A percentile compares a stretch with the other conserved stretches of the same genome.
phyloP scores from a whole-genome alignment of 768 basidiomycete genomes.

The Mycena capillaripes region DNA sequence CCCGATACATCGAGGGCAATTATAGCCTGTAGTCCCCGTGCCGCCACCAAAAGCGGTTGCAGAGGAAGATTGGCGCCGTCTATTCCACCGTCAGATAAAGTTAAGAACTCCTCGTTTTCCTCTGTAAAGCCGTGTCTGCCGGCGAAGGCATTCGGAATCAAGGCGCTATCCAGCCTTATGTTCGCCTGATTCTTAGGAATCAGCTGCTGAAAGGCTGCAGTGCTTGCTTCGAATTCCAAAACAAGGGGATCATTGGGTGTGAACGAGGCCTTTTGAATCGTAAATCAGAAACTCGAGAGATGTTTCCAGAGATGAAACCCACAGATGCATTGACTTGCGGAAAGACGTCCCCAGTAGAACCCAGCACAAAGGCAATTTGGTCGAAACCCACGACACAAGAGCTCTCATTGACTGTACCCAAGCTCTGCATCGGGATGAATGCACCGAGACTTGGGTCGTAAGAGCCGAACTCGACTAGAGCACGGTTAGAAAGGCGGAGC shows the following conservation, averaged over 20 bases:
- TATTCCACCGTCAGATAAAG: constrained; percentile 57
- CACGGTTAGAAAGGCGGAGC: background rate
- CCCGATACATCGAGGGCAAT: constrained; percentile 62
- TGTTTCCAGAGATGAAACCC: background rate
- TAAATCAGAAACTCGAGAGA: background rate
- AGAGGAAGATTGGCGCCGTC: constrained; percentile 60
- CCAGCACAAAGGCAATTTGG: constrained; percentile 53
- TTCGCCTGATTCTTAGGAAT: constrained; percentile 39
- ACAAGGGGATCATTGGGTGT: constrained; percentile 8
- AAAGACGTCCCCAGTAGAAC: constrained; percentile 55
- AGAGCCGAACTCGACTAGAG: constrained; percentile 54
- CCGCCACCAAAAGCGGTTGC: constrained; percentile 62
- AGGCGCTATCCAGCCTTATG: constrained; percentile 45
- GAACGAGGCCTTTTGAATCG: background rate
- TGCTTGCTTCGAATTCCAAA: constrained; percentile 23
- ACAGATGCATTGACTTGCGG: constrained; percentile 47
- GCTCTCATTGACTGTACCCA: constrained; percentile 54
- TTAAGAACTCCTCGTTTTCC: constrained; percentile 46
- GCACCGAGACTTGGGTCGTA: constrained; percentile 59
- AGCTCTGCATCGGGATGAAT: constrained; percentile 59
- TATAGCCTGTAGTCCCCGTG: constrained; percentile 62
- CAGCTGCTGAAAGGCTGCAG: constrained; percentile 36
- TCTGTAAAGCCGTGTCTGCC: constrained; percentile 51
- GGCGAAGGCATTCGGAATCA: constrained; percentile 54
- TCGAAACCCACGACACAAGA: constrained; percentile 52